Evolutionary conservation across 2,329 filamentous ascomycete species (phyloP).

Genomic region (Botrytis sinoallii): DNA sequence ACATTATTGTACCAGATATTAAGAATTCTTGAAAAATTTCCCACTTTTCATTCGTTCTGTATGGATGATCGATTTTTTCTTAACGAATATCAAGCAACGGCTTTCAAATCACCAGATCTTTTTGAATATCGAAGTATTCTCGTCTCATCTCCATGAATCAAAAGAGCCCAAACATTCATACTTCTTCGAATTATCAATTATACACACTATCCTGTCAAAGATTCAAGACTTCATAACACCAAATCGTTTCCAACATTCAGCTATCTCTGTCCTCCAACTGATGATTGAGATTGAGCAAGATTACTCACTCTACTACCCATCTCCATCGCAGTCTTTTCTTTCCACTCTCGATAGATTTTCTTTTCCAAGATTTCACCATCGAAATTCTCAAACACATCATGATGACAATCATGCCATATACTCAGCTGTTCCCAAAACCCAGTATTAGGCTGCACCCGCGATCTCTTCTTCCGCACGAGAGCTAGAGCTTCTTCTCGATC

Average conservation of each 20-base stretch:
- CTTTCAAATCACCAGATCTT: neutral
- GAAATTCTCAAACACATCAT: neutral
- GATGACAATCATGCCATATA: slow-evolving; percentile 1
- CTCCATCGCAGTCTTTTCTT: neutral
- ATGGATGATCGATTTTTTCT: neutral
- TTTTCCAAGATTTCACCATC: neutral
- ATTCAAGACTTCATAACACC: neutral
- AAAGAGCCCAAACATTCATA: neutral
- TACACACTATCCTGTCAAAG: neutral
- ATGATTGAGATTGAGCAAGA: neutral
- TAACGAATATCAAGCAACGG: neutral
- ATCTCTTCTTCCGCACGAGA: neutral
- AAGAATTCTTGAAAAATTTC: neutral
- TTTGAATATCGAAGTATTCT: neutral
- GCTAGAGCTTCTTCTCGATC: neutral
- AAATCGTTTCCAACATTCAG: neutral
- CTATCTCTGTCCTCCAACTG: neutral
- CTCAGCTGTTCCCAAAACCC: neutral
- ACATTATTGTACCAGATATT: neutral
- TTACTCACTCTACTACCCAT: neutral
- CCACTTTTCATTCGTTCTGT: neutral
- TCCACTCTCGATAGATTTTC: neutral
- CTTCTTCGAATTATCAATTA: neutral
- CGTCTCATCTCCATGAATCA: neutral
- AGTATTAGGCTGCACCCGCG: neutral